Evolutionary conservation across 2,329 filamentous ascomycete species (phyloP), one percentile per base, ranked within the genome.

Genomic region (Zasmidium angulare): DNA sequence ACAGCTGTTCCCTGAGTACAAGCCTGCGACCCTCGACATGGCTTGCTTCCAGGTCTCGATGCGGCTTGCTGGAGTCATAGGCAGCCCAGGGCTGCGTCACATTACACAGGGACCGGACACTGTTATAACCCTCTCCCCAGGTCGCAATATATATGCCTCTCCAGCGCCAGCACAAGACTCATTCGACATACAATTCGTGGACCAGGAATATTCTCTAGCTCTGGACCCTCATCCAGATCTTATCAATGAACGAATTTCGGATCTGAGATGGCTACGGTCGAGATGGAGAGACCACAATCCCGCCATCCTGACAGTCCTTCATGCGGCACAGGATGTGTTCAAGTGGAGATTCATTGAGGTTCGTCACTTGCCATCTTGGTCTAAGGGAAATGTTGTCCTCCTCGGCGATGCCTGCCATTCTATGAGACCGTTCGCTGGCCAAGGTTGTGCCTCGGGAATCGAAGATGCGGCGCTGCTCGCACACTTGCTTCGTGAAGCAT

Each of bases 391-490:
- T 11, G 47, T 56, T 0, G 47, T 51, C 1, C 26, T 51, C 12
- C 22, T 56, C 10, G 54, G 54, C 11, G 47, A 56, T 22, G 54
- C 54, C 19, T 46, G 24, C 12, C 54, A 56, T 24, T 46, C 46
- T 3, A 56, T 56, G 54, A 46, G 17, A 7, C 54, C 54, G 3
- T 51, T 50, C 31, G 40, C 54, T n/a, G 54, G 54, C 19, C 54
- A 56, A 46, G 54, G 54, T n/a, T 50, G 46, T 23, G 54, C 54
- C 17, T 50, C 46, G 54, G 47, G 54, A 2, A 22, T 56, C 47
- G 54, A 56, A 51, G 54, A 56, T 31, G 54, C 54, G 20, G 54
- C 54, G 3, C 19, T 51, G 14, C 54, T 51, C 14, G 50, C 54
- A n/a, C 17, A 50, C 10, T 47, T 56, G 4, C 54, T 56, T 19